Base-by-base conservation (phyloP, 2,329 filamentous ascomycete genomes). In the Penicillium vulpinum region DNA sequence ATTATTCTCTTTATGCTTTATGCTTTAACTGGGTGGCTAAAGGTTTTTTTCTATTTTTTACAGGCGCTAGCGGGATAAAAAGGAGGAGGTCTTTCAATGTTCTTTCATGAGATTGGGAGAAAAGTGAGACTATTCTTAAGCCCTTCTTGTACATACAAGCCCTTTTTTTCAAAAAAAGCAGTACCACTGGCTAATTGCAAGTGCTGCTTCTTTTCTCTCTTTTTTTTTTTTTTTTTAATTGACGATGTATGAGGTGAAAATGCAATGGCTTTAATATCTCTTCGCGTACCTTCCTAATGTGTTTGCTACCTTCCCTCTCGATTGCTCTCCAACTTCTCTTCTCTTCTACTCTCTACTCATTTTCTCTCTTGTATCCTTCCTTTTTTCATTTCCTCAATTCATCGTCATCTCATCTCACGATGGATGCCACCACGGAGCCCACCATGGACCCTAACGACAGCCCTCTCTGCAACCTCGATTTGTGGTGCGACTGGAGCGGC, bases 401-500 rank as follows among this genome's bases (percentile, higher is more conserved):
- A 35, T 31, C 10, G 2, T 43, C 31, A 22, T 45, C 26, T 43
- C n/a, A 18, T 38, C 35, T 36, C 39, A 28, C 26, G n/a, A 53
- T 44, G 49, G 39, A 43, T 13, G 13, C 48, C 15, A 24, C 18
- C n/a, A 44, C 18, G 7, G 26, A 31, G 4, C 2, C 28, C 26
- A 50, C 26, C 38, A 63, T 66, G 60, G 43, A 61, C 15, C 24
- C 53, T 18, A 46, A 57, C 21, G 46, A 51, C n/a, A 43, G 28
- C 41, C 53, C 65, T 53, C 64, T 70, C 51, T 66, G 54, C 38
- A 67, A 70, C 26, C 62, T 75, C 9, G 68, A 73, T 38, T 40
- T 75, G 22, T 64, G 58, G 33, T 68, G 70, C 15, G 65, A 65
- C 15, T 75, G 73, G 73, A 63, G 61, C 49, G 73, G 71, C 3